Conservation (phyloP, 331 rosid genomes). For the Rhamnella rubrinervis region DNA sequence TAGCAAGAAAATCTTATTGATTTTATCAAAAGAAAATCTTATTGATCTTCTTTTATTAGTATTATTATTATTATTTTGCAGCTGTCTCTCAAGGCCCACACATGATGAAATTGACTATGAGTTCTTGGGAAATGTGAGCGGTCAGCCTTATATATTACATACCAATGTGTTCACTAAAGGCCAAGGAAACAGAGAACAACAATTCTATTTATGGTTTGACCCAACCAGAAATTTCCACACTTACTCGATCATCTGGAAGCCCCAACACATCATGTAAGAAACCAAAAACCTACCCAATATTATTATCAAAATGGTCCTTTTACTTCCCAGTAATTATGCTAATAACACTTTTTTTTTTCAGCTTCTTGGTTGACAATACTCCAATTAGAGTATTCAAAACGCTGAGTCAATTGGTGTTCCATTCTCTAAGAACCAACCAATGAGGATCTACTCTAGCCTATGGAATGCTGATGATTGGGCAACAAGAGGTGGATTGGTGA, state of each 20-base stretch:
- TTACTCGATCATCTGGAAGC: constrained; percentile 68
- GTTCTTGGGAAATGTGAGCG: constrained; percentile 69
- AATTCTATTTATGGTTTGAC: constrained; percentile 79
- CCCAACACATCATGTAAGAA: constrained; percentile 51
- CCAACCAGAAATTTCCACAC: constrained; percentile 77
- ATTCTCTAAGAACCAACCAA: constrained; percentile 39
- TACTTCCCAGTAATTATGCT: no score
- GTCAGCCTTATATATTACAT: constrained; percentile 73
- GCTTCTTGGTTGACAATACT: constrained; percentile 41
- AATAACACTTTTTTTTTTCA: neutral
- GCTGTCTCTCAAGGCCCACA: constrained; percentile 60
- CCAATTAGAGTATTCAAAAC: constrained; percentile 54
- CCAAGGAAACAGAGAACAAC: constrained; percentile 49
- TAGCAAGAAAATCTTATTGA: no score
- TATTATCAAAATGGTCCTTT: neutral
- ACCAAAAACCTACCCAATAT: neutral
- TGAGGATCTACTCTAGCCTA: constrained; percentile 49
- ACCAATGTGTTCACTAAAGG: constrained; percentile 74
- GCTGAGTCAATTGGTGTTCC: constrained; percentile 31
- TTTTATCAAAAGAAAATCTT: neutral
- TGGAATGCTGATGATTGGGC: constrained; percentile 72
- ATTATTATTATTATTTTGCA: constrained; percentile 2
- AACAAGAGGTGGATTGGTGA: constrained; percentile 49
- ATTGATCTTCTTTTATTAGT: no score
- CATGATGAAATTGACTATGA: constrained; percentile 85